phyloP scores from a whole-genome alignment of 2,329 filamentous ascomycete species.

The Talaromyces funiculosus region DNA sequence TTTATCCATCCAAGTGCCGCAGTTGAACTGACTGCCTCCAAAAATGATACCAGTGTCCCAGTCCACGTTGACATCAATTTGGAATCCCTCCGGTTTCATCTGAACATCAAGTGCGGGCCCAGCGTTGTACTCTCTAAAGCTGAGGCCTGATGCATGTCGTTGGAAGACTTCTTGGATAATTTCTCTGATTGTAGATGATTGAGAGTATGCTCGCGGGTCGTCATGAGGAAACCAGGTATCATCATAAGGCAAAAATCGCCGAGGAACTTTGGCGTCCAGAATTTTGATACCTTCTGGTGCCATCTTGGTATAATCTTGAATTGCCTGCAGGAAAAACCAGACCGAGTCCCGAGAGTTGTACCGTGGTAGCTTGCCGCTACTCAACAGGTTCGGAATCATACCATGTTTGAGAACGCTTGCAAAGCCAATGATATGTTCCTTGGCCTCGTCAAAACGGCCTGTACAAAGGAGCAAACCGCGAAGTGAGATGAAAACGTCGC shows the following conservation, averaged over 20 bases:
- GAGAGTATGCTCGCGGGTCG: constrained; percentile 79
- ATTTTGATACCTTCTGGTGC: constrained; percentile 70
- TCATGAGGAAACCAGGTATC: constrained; percentile 86
- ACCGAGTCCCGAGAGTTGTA: constrained; percentile 96
- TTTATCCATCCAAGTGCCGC: constrained; percentile 99
- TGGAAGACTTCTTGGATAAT: constrained; percentile 91
- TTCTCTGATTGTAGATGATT: constrained; percentile 75
- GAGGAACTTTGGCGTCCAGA: constrained; percentile 68
- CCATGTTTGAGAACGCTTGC: constrained; percentile 95
- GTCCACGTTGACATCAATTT: constrained; percentile 84
- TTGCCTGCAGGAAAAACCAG: constrained; percentile 96
- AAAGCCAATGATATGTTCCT: constrained; percentile 90
- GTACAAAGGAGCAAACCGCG: constrained; percentile 89
- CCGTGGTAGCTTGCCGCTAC: constrained; percentile 75
- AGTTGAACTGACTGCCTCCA: constrained; percentile 90
- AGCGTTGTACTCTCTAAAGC: constrained; percentile 91
- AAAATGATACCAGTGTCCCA: constrained; percentile 89
- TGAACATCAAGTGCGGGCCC: constrained; percentile 82
- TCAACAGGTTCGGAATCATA: constrained; percentile 92
- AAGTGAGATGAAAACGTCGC: constrained; percentile 93
- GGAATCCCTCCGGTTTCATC: constrained; percentile 88
- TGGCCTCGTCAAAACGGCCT: constrained; percentile 79
- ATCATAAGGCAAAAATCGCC: constrained; percentile 89
- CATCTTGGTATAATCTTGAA: constrained; percentile 84
- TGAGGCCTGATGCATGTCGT: constrained; percentile 82